These are phyloP conservation scores for Puccinia polysora DNA, from an alignment of 1,284 basidiomycete species.

Conservation along the genomic window DNA sequence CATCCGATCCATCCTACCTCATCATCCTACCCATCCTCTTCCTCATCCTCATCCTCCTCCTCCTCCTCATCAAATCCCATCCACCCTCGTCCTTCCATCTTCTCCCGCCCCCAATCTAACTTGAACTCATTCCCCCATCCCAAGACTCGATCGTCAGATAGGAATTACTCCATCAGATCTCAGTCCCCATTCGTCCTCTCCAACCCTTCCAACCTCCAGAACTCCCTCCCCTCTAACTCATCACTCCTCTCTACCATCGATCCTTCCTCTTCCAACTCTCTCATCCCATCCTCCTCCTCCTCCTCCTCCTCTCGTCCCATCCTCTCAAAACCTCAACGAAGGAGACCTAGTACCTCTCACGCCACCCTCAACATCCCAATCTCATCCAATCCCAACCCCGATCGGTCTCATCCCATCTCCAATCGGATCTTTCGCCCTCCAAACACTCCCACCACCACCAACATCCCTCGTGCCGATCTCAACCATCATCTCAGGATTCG, in stretches of 20 bases:
- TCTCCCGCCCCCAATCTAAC: conserved; percentile 2
- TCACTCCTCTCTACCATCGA: neutral
- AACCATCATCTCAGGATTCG: neutral
- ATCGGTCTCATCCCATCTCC: neutral
- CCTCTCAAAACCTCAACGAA: conserved; percentile 2
- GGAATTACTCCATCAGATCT: conserved; percentile 14
- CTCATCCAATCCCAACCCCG: conserved; percentile 20
- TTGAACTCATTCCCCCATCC: conserved; percentile 4
- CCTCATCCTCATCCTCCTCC: neutral
- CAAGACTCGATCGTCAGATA: neutral
- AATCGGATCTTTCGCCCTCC: conserved; percentile 5
- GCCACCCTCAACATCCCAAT: conserved; percentile 28
- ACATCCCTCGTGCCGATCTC: no score
- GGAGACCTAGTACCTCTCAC: conserved; percentile 6
- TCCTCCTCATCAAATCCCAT: neutral
- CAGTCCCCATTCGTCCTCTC: conserved; percentile 32
- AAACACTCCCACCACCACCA: neutral
- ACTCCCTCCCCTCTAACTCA: neutral
- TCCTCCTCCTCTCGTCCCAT: no score
- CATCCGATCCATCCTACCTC: no score
- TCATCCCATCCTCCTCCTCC: neutral
- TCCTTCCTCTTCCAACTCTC: neutral
- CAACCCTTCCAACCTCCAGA: neutral
- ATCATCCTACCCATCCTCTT: neutral
- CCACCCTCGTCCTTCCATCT: neutral